Evolutionary conservation across 352 stramenopile genomes (phyloP).

Genomic region (Paralagenidium karlingii): DNA sequence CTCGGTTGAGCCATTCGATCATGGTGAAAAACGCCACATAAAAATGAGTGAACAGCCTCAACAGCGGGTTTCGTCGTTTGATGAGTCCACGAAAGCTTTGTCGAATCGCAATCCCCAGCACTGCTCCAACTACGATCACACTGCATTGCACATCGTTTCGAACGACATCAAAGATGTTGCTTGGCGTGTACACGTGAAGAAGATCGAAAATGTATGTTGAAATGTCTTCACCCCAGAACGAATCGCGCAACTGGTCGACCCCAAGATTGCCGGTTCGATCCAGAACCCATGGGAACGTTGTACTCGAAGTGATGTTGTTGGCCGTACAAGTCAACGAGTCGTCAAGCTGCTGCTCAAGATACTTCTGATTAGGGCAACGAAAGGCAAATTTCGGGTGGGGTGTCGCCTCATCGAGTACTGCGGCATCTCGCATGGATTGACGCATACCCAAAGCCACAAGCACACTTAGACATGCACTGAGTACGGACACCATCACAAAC

Average conservation of each 20-base stretch:
- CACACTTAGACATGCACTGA: conserved; percentile 16
- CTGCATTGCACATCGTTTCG: conserved; percentile 25
- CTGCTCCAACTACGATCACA: conserved; percentile 28
- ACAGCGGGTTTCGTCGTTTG: conserved; percentile 36
- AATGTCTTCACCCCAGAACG: conserved; percentile 21
- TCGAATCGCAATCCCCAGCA: conserved; percentile 28
- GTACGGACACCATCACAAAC: conserved; percentile 16
- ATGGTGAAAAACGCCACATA: conserved; percentile 45
- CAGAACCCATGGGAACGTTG: conserved; percentile 43
- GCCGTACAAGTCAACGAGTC: conserved; percentile 18
- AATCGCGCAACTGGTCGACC: conserved; percentile 24
- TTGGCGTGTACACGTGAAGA: conserved; percentile 25
- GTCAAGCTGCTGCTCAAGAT: conserved; percentile 16
- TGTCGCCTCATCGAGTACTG: conserved; percentile 11
- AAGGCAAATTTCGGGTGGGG: conserved; percentile 34
- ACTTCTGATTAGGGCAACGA: conserved; percentile 36
- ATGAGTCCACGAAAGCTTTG: conserved; percentile 23
- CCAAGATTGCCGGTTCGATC: conserved; percentile 23
- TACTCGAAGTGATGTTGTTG: conserved; percentile 12
- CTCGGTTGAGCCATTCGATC: conserved; percentile 38
- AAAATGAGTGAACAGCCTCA: conserved; percentile 42
- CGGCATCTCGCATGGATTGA: conserved; percentile 12
- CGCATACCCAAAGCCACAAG: conserved; percentile 14
- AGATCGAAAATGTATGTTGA: conserved; percentile 31
- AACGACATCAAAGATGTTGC: conserved; percentile 31